Base-by-base conservation (phyloP, 768 basidiomycete genomes). In the Podaxis mareebaensis region DNA sequence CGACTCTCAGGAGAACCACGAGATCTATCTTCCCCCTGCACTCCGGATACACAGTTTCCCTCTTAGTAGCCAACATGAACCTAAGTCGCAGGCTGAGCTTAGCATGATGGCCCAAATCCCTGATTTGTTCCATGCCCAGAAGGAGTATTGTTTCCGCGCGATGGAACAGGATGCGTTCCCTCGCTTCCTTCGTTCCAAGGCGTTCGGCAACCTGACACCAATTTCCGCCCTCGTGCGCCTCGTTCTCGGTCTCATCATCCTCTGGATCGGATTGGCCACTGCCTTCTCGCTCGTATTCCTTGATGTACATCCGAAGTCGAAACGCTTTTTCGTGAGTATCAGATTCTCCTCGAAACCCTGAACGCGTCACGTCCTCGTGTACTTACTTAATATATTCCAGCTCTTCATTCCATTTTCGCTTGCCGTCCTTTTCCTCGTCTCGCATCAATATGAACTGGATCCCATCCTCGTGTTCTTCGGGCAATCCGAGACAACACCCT, bases 111-210 rank as follows among this genome's bases (percentile, higher is more conserved):
- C 96, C 0, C 89, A 94, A 66, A 85, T 94, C 53, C 97, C 97
- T 13, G 97, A 99, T 73, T 91, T 99, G 80, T 99, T 97, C 81
- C 94, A 99, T 73, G 80, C 89, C 0, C 96, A 99, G 79, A 98
- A 99, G 79, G 95, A 97, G 72, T 97, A 96, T 72, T 93, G 94
- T 72, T 96, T 95, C 83, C 86, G 92, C 52, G 93, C 93, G 0
- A 95, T 98, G 89, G 95, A 97, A 70, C 93, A 96, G 75, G 93
- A 95, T 67, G 93, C 93, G 17, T 95, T 93, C 78, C 93, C 93
- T 48, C 85, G 96, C 4, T 99, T 99, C 83, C 80, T 99, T 53
- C 85, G 97, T 64, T 89, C 93, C 2, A 99, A 99, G 78, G 96
- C 96, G n/a, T 99, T 98, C 71, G 94, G 95, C 30, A 99, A 99